Evolutionary conservation across 129 eudicot species (phyloP), one percentile per base, ranked within the genome.

Genomic region (Tagetes erecta): DNA sequence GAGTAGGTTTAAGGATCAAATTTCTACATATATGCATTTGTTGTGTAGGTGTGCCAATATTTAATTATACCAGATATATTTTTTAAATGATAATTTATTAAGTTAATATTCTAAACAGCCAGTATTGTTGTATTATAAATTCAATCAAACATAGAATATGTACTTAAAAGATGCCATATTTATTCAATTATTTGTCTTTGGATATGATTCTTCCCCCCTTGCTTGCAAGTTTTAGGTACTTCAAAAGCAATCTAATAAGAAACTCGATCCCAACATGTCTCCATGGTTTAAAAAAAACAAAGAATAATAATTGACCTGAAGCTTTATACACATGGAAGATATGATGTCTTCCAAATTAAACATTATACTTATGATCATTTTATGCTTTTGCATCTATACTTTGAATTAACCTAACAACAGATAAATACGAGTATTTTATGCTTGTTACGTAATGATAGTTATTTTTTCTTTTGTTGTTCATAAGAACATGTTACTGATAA

Each of bases 181-280:
- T 67, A 72, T 64, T 67, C 71, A 57, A 44, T 66, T 67, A 72
- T 64, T 67, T 45, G 67, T 59, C 75, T 80, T 68, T 80, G 85
- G 87, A 78, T 85, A 83, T 80, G 87, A 84, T 86, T 84, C 92
- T 80, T 84, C 84, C 81, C 82, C 79, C 86, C 84, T 79, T 52
- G 60, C 84, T 66, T 44, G 52, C 62, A 47, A 55, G 75, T 68
- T 74, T 78, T 74, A 79, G 83, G 77, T 83, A 76, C 79, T 70
- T 69, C 38, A 78, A 76, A 62, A 78, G 76, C 77, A 75, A 69
- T 75, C 80, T 34, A 80, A 80, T 75, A 66, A 68, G 70, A 73
- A 67, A 72, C 75, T 67, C 68, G 45, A 62, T 62, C 74, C 73
- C 74, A 53, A 77, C 76, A 64, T 80, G 85, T 73, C 78, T 76